These are phyloP conservation scores for Asterophora lycoperdoides DNA, from an alignment of 768 basidiomycete genomes.

Conservation along the genomic window DNA sequence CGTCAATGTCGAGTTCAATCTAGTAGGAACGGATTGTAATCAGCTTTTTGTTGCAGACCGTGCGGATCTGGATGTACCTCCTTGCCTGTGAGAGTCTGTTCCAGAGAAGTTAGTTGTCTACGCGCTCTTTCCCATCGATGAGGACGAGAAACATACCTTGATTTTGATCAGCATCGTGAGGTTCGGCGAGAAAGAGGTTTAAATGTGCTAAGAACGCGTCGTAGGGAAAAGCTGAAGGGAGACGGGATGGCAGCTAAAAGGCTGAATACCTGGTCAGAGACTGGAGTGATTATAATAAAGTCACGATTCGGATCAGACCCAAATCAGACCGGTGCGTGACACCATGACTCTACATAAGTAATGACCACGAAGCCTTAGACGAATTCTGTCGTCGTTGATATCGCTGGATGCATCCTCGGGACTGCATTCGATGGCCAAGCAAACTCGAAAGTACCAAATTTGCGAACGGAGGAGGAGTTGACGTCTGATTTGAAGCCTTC, in stretches of 20 bases:
- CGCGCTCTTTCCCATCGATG: conserved; percentile 7
- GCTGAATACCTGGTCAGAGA: too few relatives aligned
- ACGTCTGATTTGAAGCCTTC: too few relatives aligned
- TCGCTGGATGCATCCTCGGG: too few relatives aligned
- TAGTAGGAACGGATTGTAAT: conserved; percentile 19
- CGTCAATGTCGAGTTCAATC: conserved; percentile 96
- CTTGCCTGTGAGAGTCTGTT: conserved; percentile 92
- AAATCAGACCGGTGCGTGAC: too few relatives aligned
- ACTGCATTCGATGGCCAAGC: too few relatives aligned
- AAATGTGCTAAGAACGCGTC: conserved; percentile 6
- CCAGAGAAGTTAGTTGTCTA: conserved; percentile 2
- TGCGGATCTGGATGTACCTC: conserved; percentile 52
- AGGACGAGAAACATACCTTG: conserved; percentile 48
- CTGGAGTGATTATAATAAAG: too few relatives aligned
- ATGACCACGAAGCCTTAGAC: too few relatives aligned
- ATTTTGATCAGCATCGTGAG: conserved; percentile 80
- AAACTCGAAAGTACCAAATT: too few relatives aligned
- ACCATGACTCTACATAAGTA: too few relatives aligned
- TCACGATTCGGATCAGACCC: too few relatives aligned
- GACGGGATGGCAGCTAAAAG: not conserved
- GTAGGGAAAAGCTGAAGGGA: not conserved
- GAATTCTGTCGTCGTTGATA: too few relatives aligned
- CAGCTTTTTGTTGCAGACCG: not conserved
- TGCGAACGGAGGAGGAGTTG: too few relatives aligned
- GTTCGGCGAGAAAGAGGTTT: not conserved